A percentile compares a stretch with the other conserved stretches of the same genome.
Conservation (phyloP, 2,329 filamentous ascomycete genomes). For the Knufia fluminis region DNA sequence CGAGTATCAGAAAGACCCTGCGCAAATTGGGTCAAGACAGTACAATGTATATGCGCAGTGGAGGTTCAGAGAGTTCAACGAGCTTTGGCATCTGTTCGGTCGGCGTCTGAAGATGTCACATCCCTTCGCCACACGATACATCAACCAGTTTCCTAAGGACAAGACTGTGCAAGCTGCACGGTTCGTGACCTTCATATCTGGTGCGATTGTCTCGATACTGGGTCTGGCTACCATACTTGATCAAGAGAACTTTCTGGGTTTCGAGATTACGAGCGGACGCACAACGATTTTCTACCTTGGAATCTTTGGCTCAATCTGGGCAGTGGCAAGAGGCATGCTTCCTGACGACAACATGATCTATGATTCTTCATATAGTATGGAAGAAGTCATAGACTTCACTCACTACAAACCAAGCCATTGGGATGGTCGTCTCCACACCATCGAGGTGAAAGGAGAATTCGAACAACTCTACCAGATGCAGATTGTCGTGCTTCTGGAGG, state of each 20-base stretch:
- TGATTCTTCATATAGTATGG: constrained; percentile 81
- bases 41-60: constrained; percentile 92
- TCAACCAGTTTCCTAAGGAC: constrained; percentile 93
- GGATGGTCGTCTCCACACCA: constrained; percentile 82
- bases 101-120: constrained; percentile 89
- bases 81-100: constrained; percentile 83
- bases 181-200: constrained; percentile 79
- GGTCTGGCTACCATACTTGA: constrained; percentile 78
- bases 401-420: constrained; percentile 87
- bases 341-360: constrained; percentile 84
- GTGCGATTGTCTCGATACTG: constrained; percentile 76
- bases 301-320: constrained; percentile 73
- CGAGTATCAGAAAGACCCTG: constrained; percentile 90
- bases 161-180: constrained; percentile 78
- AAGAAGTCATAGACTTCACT: constrained; percentile 83
- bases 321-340: constrained; percentile 69
- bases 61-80: constrained; percentile 98
- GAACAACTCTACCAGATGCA: constrained; percentile 85
- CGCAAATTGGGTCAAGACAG: constrained; percentile 73
- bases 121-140: constrained; percentile 81
- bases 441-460: constrained; percentile 87
- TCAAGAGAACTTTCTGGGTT: constrained; percentile 79
- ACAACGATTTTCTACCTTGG: constrained; percentile 87
- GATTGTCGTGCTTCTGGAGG: constrained; percentile 81
- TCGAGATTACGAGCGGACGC: constrained; percentile 81